phyloP scores from a whole-genome alignment of 75 land plant genomes.

The Azolla pinnata region DNA sequence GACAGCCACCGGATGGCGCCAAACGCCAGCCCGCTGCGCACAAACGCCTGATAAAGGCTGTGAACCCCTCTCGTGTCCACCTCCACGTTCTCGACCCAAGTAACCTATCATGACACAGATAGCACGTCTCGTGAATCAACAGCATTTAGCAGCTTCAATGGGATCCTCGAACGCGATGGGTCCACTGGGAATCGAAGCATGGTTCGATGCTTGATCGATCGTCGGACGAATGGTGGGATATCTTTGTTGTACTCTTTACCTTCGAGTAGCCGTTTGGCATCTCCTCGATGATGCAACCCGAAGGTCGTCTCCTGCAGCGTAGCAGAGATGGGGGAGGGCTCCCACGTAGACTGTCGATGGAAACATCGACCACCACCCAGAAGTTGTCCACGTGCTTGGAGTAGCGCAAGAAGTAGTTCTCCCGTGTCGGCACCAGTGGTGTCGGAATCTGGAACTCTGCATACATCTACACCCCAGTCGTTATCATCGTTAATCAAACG shows the following conservation, averaged over 20 bases:
- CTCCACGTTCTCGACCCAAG: constrained; percentile 77
- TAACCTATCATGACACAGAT: constrained; percentile 34
- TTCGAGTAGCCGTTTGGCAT: constrained; percentile 25
- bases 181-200: no score
- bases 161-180: no score
- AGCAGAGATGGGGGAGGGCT: constrained; percentile 4
- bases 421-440: constrained; percentile 9
- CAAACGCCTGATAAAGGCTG: constrained; percentile 46
- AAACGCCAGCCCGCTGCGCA: constrained; percentile 57
- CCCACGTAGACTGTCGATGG: constrained; percentile 8
- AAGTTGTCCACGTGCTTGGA: constrained; percentile 7
- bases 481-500: no score
- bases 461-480: constrained; percentile 23
- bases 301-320: constrained; percentile 7
- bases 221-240: no score
- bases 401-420: constrained; percentile 12
- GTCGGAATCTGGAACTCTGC: constrained; percentile 16
- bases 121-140: no score
- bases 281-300: constrained; percentile 17
- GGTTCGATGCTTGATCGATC: no score
- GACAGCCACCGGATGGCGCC: constrained; percentile 76
- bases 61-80: constrained; percentile 54
- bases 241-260: no score
- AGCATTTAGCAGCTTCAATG: no score
- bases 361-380: constrained; percentile 16